Evolutionary conservation across 228 moss, liverwort and hornwort species (phyloP).

Genomic region (Sphagnum magellanicum): DNA sequence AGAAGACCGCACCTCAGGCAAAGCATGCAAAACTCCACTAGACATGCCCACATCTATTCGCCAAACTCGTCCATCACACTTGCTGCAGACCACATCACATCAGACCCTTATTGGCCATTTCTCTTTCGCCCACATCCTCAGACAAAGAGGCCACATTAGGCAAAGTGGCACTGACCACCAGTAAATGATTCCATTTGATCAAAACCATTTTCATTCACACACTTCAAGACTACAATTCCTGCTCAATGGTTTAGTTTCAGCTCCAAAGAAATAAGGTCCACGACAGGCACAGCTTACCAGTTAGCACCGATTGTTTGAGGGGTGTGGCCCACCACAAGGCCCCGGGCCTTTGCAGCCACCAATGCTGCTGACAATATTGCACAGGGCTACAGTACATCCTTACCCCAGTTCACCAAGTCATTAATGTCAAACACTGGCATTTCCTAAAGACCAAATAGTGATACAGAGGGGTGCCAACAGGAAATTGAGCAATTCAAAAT

Average conservation of each 20-base stretch:
- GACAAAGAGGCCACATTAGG: neutral
- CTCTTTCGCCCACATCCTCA: too few species aligned
- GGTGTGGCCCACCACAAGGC: constrained; percentile 88
- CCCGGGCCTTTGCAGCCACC: constrained; percentile 63
- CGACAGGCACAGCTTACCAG: constrained; percentile 25
- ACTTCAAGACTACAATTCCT: neutral
- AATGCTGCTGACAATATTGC: constrained; percentile 69
- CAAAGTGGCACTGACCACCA: neutral
- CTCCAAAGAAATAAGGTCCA: too few species aligned
- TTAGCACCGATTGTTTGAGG: constrained; percentile 86
- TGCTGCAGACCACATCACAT: constrained; percentile 32
- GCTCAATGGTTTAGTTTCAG: neutral
- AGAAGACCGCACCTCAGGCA: constrained; percentile 57
- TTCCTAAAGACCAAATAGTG: neutral
- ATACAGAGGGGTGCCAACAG: neutral
- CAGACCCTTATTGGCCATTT: neutral
- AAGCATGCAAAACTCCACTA: constrained; percentile 78
- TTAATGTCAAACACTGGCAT: neutral
- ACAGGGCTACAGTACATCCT: constrained; percentile 45
- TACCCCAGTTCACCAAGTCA: neutral
- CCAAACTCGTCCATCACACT: constrained; percentile 87
- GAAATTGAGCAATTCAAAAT: neutral
- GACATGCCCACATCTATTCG: constrained; percentile 99
- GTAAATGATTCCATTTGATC: neutral
- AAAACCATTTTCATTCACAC: neutral